These are phyloP conservation scores for Tilletia indica DNA, from an alignment of 1,284 basidiomycete genomes.

Conservation along the genomic window DNA sequence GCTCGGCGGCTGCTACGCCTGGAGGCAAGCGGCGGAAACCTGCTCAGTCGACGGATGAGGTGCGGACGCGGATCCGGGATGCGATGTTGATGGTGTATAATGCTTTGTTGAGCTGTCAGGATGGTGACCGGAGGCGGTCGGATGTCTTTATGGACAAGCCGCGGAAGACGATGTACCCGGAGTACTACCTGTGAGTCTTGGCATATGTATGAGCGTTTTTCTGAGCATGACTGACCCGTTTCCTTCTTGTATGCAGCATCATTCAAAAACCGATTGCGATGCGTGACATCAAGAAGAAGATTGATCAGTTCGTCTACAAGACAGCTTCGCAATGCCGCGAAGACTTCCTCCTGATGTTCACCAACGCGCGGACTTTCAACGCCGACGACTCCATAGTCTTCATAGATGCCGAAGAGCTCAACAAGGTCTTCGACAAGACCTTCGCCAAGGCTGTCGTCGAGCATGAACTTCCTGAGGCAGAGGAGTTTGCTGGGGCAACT, in stretches of 20 bases:
- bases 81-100: constrained; percentile 14
- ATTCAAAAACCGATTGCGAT: constrained; percentile 78
- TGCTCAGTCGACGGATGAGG: constrained; percentile 61
- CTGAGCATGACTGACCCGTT: not conserved
- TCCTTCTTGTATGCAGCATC: constrained; percentile 56
- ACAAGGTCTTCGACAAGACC: constrained; percentile 48
- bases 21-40: constrained; percentile 71
- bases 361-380: constrained; percentile 70
- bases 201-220: no score
- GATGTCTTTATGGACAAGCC: constrained; percentile 18
- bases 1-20: not conserved
- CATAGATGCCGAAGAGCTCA: constrained; percentile 68
- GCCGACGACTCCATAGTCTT: constrained; percentile 81
- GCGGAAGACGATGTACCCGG: constrained; percentile 65
- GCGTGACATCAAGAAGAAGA: constrained; percentile 79
- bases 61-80: constrained; percentile 17
- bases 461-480: constrained; percentile 39
- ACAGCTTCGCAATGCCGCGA: constrained; percentile 70
- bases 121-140: constrained; percentile 13
- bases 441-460: constrained; percentile 39
- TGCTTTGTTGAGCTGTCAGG: constrained; percentile 8
- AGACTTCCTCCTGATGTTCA: constrained; percentile 85
- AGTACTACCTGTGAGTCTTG: constrained; percentile 63
- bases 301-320: constrained; percentile 73
- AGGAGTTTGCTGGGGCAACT: constrained; percentile 16